Base-by-base conservation (phyloP, 75 land plant genomes). In the Pinus albicaulis region DNA sequence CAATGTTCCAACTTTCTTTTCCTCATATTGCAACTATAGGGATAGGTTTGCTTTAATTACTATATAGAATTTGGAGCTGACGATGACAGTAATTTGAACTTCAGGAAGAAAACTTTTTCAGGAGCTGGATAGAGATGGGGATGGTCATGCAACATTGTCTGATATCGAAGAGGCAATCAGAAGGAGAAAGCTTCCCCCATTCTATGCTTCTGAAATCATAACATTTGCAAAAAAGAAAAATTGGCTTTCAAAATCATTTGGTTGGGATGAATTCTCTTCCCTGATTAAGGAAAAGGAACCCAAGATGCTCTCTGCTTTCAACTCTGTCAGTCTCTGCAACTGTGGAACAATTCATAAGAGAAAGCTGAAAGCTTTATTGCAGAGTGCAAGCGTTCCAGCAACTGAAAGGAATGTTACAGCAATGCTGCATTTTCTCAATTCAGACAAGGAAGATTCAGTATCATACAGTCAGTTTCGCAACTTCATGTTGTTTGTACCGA, bases 241-340 rank as follows among this genome's bases (percentile, higher is more conserved):
- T 48, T 75, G 92, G 80, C 88, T 95, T 78, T 89, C 95, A 59
- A 95, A 91, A 79, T 95, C 98, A 31, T 81, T 95, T 83, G 96
- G 98, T 36, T 95, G 98, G 98, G 90, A 85, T 36, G 92, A 93
- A 74, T 95, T 95, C 60, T 81, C 89, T 56, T 75, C 90, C 19
- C 82, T 93, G 69, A 95, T 95, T 93, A 88, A 95, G 74, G 94
- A 95, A 80, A 95, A 89, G 80, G 98, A 95, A 76, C 88, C 98
- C 14, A 87, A 86, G 25, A 93, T 95, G 83, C 94, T 95, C 64
- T 86, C 93, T 48, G 98, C 96, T 19, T 95, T 89, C 75, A 91
- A 89, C 28, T 80, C 90, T 28, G 69, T 95, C 17, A 87, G 98
- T 72, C 76, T 95, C 76, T 91, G 89, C 86, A 93, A 91, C 60